Base-by-base conservation (phyloP, 306 rosid species). In the Prunus kanzakura region DNA sequence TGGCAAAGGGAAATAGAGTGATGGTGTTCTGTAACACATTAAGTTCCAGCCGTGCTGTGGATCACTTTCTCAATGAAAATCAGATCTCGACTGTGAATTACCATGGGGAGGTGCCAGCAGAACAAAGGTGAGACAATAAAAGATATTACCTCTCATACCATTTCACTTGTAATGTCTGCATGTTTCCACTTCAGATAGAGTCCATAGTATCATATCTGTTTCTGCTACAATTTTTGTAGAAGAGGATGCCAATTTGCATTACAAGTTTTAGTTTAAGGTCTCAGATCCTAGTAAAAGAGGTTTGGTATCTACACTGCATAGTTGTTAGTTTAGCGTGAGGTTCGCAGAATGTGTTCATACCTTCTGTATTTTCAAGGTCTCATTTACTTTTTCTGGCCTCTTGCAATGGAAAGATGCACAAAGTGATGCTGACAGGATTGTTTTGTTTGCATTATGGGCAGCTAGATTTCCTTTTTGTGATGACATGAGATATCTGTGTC, bases 51-150 rank as follows among this genome's bases (percentile, higher is more conserved):
- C 99, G 99, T 80, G 99, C 99, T 35, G 99, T 92, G 83, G 99
- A 95, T 85, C 99, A 95, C 82, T 95, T 70, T 89, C 99, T 95
- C 68, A 71, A 75, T 76, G 99, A 92, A 88, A 95, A 92, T 83
- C 96, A 88, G 88, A 69, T 87, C 69, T 83, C 90, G 19, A 82
- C 93, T 0, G 96, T 88, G 78, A 95, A 95, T 84, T 95, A 95
- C 86, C 99, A 95, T 65, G 99, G 99, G 29, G 97, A 90, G 87
- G 99, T 95, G 78, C 99, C 99, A 30, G 99, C 99, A 22, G 92
- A 82, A 82, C 84, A 89, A 85, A 89, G 99, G 97, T 92, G 69
- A 82, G 79, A 67, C 41, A 47, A 73, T 70, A 71, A 52, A 45
- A 50, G 61, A 64, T 57, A n/a, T 27, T 35, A 69, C 47, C 76